Base-by-base conservation (phyloP, 108 stramenopile genomes). In the Cyclostephanos invisitatus region DNA sequence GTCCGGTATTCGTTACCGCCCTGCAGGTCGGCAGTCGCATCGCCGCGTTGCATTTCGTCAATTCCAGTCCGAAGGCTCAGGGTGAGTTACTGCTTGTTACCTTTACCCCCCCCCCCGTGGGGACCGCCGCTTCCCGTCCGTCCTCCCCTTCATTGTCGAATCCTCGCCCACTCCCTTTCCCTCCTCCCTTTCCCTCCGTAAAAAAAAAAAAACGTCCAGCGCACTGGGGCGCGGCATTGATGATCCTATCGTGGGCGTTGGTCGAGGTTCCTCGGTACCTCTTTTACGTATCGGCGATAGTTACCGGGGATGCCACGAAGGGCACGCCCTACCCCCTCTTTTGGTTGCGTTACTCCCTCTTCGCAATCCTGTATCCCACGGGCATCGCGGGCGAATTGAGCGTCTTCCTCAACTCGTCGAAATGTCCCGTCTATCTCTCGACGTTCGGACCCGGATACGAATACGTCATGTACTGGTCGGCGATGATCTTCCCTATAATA, bases 261-360 rank as follows among this genome's bases (percentile, higher is more conserved):
- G 96, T 97, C 6, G 96, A 97, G 77, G 91, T 97, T 28, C 90
- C 93, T 25, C 96, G 98, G 21, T 99, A 99, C 86, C 80, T 93
- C 5, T 99, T 98, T 72, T 98, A 98, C 77, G 77, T 95, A 12
- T 62, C 85, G 20, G 97, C 96, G 49, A 67, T 98, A 22, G 50
- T 96, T 44, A 86, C 89, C 9, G 91, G 91, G 18, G 91, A 94
- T 73, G 87, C 92, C 32, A 94, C 90, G 71, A 93, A 90, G 66
- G 85, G 83, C 63, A 95, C 94, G 11, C 95, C 95, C 20, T 99
- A 80, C 78, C 91, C 95, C 28, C 90, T 99, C 9, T 98, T 98
- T 72, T 99, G 91, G 93, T 84, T 98, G 21, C 90, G 98, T 11
- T 99, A 99, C 82, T 95, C 96, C 40, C 80, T 97, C 32, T 98